These are phyloP conservation scores for Bryoerythrophyllum caledonicum DNA, from an alignment of 225 moss, liverwort and hornwort species.

Conservation along the genomic window DNA sequence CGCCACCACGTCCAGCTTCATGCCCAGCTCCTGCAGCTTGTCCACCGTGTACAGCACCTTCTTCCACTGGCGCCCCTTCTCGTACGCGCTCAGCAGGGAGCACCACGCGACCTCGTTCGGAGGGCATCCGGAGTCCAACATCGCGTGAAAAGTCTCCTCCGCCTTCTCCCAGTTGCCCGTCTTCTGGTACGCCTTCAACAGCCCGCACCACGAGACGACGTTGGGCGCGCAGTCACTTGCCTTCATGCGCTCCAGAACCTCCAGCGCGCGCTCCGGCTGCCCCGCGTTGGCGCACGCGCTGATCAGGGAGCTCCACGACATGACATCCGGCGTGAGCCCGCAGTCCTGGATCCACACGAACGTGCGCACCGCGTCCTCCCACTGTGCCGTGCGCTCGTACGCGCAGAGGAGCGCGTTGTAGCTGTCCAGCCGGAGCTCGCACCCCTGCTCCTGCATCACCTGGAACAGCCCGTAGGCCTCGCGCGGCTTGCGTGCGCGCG, in stretches of 20 bases:
- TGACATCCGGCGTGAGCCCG: slow-evolving; percentile 46
- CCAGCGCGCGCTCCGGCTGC: slow-evolving; percentile 53
- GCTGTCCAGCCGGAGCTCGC: slow-evolving; percentile 35
- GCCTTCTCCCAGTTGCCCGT: slow-evolving; percentile 57
- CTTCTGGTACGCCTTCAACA: slow-evolving; percentile 60
- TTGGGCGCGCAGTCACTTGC: slow-evolving; percentile 46
- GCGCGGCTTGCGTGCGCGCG: slow-evolving; percentile 56
- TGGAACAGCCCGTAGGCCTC: slow-evolving; percentile 60
- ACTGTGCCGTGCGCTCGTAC: slow-evolving; percentile 55
- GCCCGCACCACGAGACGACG: slow-evolving; percentile 61
- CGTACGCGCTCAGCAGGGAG: slow-evolving; percentile 62
- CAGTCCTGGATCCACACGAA: slow-evolving; percentile 59
- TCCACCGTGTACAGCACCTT: slow-evolving; percentile 56
- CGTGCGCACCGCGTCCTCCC: slow-evolving; percentile 61
- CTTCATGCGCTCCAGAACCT: slow-evolving; percentile 56
- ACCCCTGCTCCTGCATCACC: slow-evolving; percentile 50
- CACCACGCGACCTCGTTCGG: slow-evolving; percentile 69
- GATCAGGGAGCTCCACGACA: slow-evolving; percentile 62
- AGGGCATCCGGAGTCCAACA: slow-evolving; percentile 60
- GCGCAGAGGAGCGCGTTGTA: slow-evolving; percentile 58
- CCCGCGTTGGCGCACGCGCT: slow-evolving; percentile 68
- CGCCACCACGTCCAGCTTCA: slow-evolving; percentile 59
- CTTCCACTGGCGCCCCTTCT: slow-evolving; percentile 61
- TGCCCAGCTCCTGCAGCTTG: slow-evolving; percentile 50
- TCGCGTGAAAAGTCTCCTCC: slow-evolving; percentile 50